Evolutionary conservation across 108 stramenopile species (phyloP), one percentile per base, ranked within the genome.

Genomic region (Cyclotella cryptica): DNA sequence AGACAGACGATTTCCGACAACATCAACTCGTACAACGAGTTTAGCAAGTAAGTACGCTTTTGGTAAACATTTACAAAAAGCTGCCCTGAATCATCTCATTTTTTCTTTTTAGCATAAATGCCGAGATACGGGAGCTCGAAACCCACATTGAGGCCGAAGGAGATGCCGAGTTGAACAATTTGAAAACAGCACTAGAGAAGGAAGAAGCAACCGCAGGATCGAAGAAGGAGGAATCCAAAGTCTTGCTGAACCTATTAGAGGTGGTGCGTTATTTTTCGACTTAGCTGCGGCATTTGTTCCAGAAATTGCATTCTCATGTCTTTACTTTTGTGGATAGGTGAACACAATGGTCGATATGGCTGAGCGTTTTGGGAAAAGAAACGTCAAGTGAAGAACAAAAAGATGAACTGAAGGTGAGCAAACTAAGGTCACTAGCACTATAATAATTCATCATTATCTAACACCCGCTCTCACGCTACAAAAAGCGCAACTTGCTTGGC

Each of bases 71-170:
- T 77, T 42, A 75, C 71, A 10, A 79, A 27, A 17, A 6, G 19
- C 9, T 9, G 19, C 24, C 24, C 0, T 17, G 35, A n/a, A 62
- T 45, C 21, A 22, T 28, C 8, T 46, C 3, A 26, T 35, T 46
- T 66, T 22, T 43, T 19, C 15, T 22, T 39, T n/a, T 11, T 49
- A 68, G 47, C 18, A 63, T 87, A 18, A 80, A 72, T n/a, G 78
- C 79, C 15, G 92, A 93, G 30, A 75, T 90, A 18, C 63, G 76
- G 21, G 86, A 87, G 19, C 59, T 87, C 30, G 89, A 89, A 49
- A 66, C 70, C 14, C 76, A 74, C 54, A 68, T 87, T 40, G 78
- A 82, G 46, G 79, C 85, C 19, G 57, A 61, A 64, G 80, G 72
- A 7, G 77, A 74, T 41, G 66, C 52, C 28, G 84, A 55, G 53